A percentile compares a stretch with the other conserved stretches of the same genome.
Conservation (phyloP, 345 rosid species). For the Arabidopsis thaliana region TAIR10.1 NC_003076.8:21093501-21094000, state of each 20-base stretch:
- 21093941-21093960: background rate
- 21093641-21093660: background rate
- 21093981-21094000: background rate
- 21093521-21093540: too few species aligned
- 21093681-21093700: background rate
- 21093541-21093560: too few species aligned
- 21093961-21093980: background rate
- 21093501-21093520: too few species aligned
- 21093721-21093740: constrained; percentile 7
- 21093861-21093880: constrained; percentile 1
- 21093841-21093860: background rate
- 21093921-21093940: constrained; percentile 9
- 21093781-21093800: constrained; percentile 7
- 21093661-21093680: background rate
- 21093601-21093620: background rate
- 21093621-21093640: background rate
- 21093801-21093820: background rate
- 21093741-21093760: constrained; percentile 4
- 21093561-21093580: background rate
- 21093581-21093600: background rate
- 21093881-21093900: constrained; percentile 9
- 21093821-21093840: background rate
- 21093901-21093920: constrained; percentile 15
- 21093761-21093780: background rate
- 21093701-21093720: constrained; percentile 8